These are phyloP conservation scores for Actinomortierella ambigua DNA, from an alignment of 371 early-diverging fungal species.

Conservation along the genomic window DNA sequence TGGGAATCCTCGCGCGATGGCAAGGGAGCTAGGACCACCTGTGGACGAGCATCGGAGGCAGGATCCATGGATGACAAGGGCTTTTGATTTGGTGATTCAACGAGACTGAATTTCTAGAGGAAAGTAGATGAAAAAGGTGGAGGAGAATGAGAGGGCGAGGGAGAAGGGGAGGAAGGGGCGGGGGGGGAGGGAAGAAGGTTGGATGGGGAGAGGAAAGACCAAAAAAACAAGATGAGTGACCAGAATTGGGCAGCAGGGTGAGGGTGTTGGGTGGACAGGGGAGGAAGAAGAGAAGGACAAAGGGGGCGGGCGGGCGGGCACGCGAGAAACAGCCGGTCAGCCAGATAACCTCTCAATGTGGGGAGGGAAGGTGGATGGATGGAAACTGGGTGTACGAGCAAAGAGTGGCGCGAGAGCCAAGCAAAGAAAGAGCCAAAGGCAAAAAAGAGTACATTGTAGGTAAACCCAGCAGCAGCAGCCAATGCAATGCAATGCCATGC, in stretches of 20 bases:
- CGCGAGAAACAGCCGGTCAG: too few relatives aligned
- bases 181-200: neutral
- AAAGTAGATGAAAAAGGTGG: neutral
- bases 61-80: constrained; percentile 12
- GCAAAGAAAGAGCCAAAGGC: too few relatives aligned
- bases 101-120: neutral
- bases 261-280: neutral
- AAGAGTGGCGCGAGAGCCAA: too few relatives aligned
- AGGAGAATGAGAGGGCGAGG: neutral
- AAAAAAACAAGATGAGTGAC: neutral
- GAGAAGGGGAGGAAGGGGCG: neutral
- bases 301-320: too few relatives aligned
- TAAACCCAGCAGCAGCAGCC: too few relatives aligned
- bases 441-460: too few relatives aligned
- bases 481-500: too few relatives aligned
- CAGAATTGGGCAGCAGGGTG: too few relatives aligned
- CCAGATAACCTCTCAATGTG: too few relatives aligned
- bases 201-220: neutral
- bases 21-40: constrained; percentile 28
- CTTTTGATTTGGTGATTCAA: neutral
- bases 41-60: constrained; percentile 30
- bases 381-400: too few relatives aligned
- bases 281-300: neutral
- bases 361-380: too few relatives aligned
- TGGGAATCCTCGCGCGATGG: constrained; percentile 22